Base-by-base conservation (phyloP, 2,329 filamentous ascomycete genomes). In the Diaporthe citri region DNA sequence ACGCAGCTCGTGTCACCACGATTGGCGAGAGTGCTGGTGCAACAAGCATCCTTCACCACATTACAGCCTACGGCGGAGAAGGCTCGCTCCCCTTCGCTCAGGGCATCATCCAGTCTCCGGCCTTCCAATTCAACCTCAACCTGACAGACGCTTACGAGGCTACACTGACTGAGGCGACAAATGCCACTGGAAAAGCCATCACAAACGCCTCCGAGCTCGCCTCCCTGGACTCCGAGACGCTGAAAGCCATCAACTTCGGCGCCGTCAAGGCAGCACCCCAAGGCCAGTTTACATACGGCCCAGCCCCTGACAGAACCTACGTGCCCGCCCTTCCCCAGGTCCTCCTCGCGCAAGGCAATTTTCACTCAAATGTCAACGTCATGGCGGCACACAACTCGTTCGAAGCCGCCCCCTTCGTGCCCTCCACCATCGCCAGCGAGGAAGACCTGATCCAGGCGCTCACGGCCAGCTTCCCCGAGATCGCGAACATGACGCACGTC, bases 41-140 rank as follows among this genome's bases (percentile, higher is more conserved):
- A 1, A 85, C 85, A 1, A 88, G 86, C 6, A 86, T 90, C 69
- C 77, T 88, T 66, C 87, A 89, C 72, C 88, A 89, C 70, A 80
- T 89, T 12, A 84, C 86, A n/a, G 83, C 84, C 0, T 79, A 86
- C 34, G 84, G 85, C 1, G 87, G 87, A 2, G 81, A 79, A 7
- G 79, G 82, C 22, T 82, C 87, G 60, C 87, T 87, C 1, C 79
- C 86, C 2, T 89, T 89, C 79, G 71, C 72, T 7, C 78, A 76
- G 13, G 82, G 80, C 59, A 80, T 85, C 36, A 69, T 83, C 10
- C 82, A 84, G 69, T 83, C 81, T 12, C 82, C 83, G 1, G 82
- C 83, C 15, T 84, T 80, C 74, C 80, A 84, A 77, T 79, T 79
- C 41, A 82, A 82, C 77, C 83, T 81, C 79, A 82, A 84, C 74